A percentile compares a stretch with the other conserved stretches of the same genome.
Conservation (phyloP, 1,284 basidiomycete genomes). For the Trichosporon sp. region DNA sequence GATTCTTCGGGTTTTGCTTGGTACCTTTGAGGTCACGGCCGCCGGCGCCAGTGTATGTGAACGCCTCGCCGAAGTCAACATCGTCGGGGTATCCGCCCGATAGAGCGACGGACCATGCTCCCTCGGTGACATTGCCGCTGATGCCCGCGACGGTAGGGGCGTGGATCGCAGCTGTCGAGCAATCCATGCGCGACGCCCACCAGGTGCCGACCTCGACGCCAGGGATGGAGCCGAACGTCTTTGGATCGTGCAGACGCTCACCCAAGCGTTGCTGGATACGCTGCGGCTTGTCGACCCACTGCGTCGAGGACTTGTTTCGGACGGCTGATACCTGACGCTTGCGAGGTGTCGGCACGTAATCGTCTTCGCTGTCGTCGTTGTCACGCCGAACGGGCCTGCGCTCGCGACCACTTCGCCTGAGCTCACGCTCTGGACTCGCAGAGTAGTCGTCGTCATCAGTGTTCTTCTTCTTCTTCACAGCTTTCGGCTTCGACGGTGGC, state of each 20-base stretch:
- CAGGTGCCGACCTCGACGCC: constrained; percentile 47
- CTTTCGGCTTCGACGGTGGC: constrained; percentile 21
- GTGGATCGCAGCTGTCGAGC: constrained; percentile 47
- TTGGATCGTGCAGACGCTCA: constrained; percentile 42
- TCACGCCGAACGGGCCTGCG: not conserved
- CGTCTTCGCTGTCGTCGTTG: constrained; percentile 25
- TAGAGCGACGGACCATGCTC: constrained; percentile 56
- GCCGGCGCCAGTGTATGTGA: constrained; percentile 50
- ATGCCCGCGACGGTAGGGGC: constrained; percentile 51
- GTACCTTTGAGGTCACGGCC: constrained; percentile 55
- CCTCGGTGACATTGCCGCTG: constrained; percentile 43
- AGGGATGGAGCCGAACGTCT: constrained; percentile 46
- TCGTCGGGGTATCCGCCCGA: constrained; percentile 56
- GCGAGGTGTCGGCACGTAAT: constrained; percentile 9
- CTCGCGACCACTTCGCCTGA: not conserved
- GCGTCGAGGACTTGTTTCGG: not conserved
- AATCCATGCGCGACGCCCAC: constrained; percentile 49
- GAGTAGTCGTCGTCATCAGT: constrained; percentile 14
- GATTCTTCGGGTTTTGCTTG: constrained; percentile 51
- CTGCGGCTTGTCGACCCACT: constrained; percentile 20
- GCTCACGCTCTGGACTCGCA: not conserved
- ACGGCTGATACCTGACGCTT: constrained; percentile 10
- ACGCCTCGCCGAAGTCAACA: constrained; percentile 48
- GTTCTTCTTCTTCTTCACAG: constrained; percentile 9
- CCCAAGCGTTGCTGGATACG: constrained; percentile 42